A percentile compares a stretch with the other conserved stretches of the same genome.
These are phyloP conservation scores for Acacia concinna DNA, from an alignment of 331 rosid species.

Conservation along the genomic window DNA sequence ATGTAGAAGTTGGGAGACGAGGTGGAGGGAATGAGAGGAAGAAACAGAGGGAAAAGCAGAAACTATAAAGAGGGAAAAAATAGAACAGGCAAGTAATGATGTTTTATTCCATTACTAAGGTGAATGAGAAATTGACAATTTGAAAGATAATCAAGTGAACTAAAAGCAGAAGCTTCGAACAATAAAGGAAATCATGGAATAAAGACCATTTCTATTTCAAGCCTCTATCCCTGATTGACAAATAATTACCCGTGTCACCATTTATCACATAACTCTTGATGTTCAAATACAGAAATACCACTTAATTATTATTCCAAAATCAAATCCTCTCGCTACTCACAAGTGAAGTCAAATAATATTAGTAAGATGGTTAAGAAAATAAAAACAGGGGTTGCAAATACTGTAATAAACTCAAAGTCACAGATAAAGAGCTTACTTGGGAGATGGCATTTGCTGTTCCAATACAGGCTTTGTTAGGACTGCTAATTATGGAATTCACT, in stretches of 20 bases:
- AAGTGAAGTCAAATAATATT: slow-evolving; percentile 18
- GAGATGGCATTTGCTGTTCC: slow-evolving; percentile 75
- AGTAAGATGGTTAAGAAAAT: background rate
- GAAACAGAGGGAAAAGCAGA: background rate
- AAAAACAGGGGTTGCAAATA: slow-evolving; percentile 9
- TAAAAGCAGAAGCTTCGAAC: background rate
- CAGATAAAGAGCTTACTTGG: slow-evolving; percentile 54
- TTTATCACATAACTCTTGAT: background rate
- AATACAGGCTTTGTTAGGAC: slow-evolving; percentile 67
- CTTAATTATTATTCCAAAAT: background rate
- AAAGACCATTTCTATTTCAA: background rate
- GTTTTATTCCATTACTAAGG: background rate
- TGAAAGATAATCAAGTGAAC: background rate
- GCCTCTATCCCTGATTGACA: background rate
- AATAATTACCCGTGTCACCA: background rate
- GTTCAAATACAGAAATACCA: slow-evolving; percentile 20
- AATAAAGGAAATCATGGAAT: background rate
- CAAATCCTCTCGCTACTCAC: background rate
- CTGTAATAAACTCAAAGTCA: background rate
- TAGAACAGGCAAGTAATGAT: background rate
- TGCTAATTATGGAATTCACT: slow-evolving; percentile 67
- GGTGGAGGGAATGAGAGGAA: background rate
- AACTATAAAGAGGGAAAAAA: background rate
- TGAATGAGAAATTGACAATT: background rate
- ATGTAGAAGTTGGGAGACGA: background rate